Evolutionary conservation across 83 land plant species (phyloP).

Genomic region (Picea abies): DNA sequence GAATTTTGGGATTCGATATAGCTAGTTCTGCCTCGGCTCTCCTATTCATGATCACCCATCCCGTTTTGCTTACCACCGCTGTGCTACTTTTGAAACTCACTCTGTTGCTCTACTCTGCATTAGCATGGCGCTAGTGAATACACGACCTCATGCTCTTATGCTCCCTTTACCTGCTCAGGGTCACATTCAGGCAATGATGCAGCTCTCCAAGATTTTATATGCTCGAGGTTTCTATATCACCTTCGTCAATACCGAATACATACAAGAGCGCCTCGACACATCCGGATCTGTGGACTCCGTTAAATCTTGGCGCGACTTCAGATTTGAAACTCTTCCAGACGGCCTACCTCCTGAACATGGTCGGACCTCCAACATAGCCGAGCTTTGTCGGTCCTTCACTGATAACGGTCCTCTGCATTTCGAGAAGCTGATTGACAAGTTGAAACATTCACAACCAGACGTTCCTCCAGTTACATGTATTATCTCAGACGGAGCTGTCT

Average conservation of each 20-base stretch:
- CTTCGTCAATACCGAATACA: not conserved
- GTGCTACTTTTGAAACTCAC: no score
- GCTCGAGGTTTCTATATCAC: not conserved
- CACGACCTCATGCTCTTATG: constrained; percentile 1
- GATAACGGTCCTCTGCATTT: no score
- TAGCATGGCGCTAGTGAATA: no score
- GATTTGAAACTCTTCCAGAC: constrained; percentile 24
- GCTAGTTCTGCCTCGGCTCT: no score
- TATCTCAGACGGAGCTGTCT: no score
- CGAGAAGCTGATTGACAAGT: no score
- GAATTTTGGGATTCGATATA: no score
- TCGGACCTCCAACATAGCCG: not conserved
- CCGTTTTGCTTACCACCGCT: no score
- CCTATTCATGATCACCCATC: no score
- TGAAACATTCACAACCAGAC: no score
- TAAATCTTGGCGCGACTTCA: not conserved
- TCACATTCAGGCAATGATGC: not conserved
- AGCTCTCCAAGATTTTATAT: not conserved
- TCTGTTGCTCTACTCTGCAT: no score
- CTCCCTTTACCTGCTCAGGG: not conserved
- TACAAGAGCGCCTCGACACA: constrained; percentile 10
- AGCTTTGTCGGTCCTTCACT: constrained; percentile 5
- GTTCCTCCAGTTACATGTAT: no score
- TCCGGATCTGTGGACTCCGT: constrained; percentile 11
- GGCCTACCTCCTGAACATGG: constrained; percentile 20